Conservation (phyloP, 2,329 filamentous ascomycete species). For the Coniochaeta ligniaria region DNA sequence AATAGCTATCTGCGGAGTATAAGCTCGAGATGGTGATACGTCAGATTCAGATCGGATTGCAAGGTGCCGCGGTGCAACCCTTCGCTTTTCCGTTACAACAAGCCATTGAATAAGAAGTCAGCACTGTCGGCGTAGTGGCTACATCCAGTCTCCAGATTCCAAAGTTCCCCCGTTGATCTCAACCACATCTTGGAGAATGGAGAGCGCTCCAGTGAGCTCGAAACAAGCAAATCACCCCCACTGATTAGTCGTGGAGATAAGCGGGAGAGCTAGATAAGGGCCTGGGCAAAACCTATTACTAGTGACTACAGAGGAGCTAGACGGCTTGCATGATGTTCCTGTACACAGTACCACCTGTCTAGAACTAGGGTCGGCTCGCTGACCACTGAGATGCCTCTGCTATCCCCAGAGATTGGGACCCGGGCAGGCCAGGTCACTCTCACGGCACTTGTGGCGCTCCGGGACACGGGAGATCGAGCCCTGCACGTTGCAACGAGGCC, state of each 20-base stretch:
- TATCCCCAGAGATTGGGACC: not conserved
- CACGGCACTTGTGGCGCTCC: not conserved
- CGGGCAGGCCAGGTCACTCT: constrained; percentile 2
- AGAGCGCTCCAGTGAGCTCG: not conserved
- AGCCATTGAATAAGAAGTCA: not conserved
- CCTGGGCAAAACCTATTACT: not conserved
- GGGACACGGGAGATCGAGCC: not conserved
- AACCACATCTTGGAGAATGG: not conserved
- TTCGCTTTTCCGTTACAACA: not conserved
- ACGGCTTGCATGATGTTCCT: not conserved
- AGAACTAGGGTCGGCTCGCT: not conserved
- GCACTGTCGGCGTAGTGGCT: not conserved
- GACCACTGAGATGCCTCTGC: not conserved
- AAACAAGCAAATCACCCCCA: constrained; percentile 1
- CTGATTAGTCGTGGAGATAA: not conserved
- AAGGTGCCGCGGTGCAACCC: not conserved
- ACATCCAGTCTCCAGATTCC: not conserved
- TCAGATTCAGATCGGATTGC: not conserved
- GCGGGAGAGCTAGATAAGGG: constrained; percentile 1
- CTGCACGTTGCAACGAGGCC: not conserved
- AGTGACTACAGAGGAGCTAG: not conserved
- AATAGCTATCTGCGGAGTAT: not conserved
- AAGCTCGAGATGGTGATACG: not conserved
- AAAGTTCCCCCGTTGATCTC: not conserved
- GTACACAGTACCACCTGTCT: not conserved